phyloP scores from a whole-genome alignment of 148 eudicot species.

The Oxyria digyna region DNA sequence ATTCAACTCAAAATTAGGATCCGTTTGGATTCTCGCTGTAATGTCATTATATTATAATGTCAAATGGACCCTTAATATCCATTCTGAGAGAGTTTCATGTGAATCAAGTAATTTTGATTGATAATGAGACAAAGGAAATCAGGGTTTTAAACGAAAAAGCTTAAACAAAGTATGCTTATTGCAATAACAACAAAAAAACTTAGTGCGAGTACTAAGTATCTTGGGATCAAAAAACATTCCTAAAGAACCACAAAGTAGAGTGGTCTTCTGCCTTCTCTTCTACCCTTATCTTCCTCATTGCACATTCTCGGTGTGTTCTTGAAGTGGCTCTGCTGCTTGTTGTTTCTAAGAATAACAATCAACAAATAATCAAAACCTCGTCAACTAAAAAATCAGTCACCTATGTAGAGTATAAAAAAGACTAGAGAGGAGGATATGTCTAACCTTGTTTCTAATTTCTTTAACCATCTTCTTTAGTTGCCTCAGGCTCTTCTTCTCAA shows the following conservation, averaged over 20 bases:
- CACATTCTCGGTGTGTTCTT: neutral
- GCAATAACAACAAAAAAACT: no score
- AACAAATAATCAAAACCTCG: neutral
- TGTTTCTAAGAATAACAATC: neutral
- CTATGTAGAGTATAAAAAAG: neutral
- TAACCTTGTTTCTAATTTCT: neutral
- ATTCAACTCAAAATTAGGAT: no score
- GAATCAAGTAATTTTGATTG: neutral
- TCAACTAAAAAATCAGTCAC: neutral
- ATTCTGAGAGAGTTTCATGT: no score
- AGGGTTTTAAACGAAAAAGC: neutral
- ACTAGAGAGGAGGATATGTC: neutral
- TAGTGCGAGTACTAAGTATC: neutral
- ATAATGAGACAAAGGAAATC: neutral
- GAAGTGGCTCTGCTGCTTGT: neutral
- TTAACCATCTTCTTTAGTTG: conserved; percentile 38
- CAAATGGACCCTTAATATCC: no score
- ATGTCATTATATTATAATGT: no score
- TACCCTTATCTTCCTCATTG: neutral
- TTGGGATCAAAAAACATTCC: neutral
- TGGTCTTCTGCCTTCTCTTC: neutral
- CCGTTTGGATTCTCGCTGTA: no score
- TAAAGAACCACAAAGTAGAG: neutral
- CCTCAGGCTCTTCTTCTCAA: conserved; percentile 28
- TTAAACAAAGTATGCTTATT: no score